Evolutionary conservation across 805 yeast species (phyloP).

Genomic region (Suhomyces pyralidae): DNA sequence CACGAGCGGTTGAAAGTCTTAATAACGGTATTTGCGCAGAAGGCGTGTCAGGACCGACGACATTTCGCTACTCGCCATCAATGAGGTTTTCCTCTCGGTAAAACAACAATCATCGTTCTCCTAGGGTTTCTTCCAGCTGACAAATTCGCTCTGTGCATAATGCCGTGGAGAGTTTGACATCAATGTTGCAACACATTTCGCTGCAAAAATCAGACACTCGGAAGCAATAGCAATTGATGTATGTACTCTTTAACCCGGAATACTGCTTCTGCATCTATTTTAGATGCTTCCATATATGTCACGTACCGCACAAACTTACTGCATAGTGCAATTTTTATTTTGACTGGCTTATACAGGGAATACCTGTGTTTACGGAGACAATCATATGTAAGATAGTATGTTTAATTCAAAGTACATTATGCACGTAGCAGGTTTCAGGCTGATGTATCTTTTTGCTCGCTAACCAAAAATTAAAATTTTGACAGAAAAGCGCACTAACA

Average conservation of each 20-base stretch:
- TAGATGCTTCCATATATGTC: not conserved
- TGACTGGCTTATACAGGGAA: not conserved
- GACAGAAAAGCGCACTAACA: not conserved
- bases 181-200: not conserved
- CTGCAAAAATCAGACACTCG: not conserved
- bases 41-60: not conserved
- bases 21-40: not conserved
- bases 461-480: not conserved
- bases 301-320: not conserved
- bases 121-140: not conserved
- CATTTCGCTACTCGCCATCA: not conserved
- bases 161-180: not conserved
- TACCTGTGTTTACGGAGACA: not conserved
- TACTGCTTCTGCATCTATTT: not conserved
- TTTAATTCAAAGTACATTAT: not conserved
- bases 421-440: not conserved
- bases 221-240: not conserved
- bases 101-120: not conserved
- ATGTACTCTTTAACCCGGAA: not conserved
- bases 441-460: not conserved
- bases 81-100: not conserved
- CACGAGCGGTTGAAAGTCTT: not conserved
- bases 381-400: not conserved
- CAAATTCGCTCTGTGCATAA: not conserved
- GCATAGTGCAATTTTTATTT: not conserved